Evolutionary conservation across 345 rosid species (phyloP).

Genomic region (Citrus reticulata): DNA sequence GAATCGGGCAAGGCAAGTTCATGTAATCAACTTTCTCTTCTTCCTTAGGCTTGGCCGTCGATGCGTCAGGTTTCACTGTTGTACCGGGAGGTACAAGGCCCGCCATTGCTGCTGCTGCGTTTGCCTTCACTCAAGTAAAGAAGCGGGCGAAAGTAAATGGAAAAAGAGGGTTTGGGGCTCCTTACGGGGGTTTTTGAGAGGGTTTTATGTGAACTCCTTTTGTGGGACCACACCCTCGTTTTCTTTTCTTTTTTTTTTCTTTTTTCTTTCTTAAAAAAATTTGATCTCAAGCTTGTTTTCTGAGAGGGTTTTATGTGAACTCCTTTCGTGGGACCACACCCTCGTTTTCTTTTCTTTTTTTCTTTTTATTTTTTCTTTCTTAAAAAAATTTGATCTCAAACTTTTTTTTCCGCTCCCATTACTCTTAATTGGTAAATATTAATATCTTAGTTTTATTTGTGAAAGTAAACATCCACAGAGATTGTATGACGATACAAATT

Average conservation of each 20-base stretch:
- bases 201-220: slow-evolving; percentile 7
- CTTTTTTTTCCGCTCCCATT: background rate
- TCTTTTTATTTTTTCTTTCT: background rate
- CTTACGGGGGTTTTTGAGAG: slow-evolving; percentile 1
- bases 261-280: background rate
- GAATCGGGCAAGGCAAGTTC: slow-evolving; percentile 84
- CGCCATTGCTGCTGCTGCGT: slow-evolving; percentile 44
- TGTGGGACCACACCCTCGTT: slow-evolving; percentile 6
- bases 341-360: background rate
- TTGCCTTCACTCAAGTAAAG: background rate
- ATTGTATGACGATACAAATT: no score
- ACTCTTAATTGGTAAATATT: background rate
- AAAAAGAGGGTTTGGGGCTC: background rate
- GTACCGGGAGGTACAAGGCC: slow-evolving; percentile 41
- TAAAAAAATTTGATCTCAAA: background rate
- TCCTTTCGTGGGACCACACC: slow-evolving; percentile 3
- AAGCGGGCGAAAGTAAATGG: background rate
- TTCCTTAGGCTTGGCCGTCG: slow-evolving; percentile 18
- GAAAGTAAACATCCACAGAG: background rate
- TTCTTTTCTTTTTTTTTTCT: background rate
- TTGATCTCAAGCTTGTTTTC: background rate
- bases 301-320: slow-evolving; percentile 8
- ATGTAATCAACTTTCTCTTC: slow-evolving; percentile 65
- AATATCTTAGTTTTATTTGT: background rate
- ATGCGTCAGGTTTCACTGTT: slow-evolving; percentile 25